A percentile compares a stretch with the other conserved stretches of the same genome.
Evolutionary conservation across 2,329 filamentous ascomycete genomes (phyloP).

Genomic region (Fusarium xyrophilum): DNA sequence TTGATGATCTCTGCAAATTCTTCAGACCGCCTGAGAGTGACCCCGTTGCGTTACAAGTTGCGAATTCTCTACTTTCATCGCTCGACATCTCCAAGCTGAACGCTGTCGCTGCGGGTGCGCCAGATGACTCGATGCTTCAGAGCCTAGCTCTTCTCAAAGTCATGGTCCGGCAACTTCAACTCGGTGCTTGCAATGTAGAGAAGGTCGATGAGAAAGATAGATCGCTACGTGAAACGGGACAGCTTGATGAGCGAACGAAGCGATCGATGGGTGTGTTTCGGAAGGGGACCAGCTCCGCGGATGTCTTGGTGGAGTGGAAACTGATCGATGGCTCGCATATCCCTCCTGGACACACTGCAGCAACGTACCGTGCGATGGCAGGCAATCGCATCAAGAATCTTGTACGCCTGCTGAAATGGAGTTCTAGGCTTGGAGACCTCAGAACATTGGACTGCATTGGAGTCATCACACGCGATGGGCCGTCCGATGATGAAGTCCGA

Average conservation of each 20-base stretch:
- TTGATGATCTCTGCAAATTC: not conserved
- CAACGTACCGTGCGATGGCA: not conserved
- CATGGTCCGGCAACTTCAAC: not conserved
- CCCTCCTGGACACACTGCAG: not conserved
- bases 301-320: not conserved
- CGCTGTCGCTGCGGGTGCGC: fast-evolving
- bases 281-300: not conserved
- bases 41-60: not conserved
- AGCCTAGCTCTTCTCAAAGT: not conserved
- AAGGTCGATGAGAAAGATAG: not conserved
- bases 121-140: not conserved
- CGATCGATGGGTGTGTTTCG: fast-evolving
- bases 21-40: not conserved
- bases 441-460: not conserved
- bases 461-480: not conserved
- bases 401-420: not conserved
- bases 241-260: fast-evolving
- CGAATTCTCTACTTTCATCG: not conserved
- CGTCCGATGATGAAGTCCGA: not conserved
- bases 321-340: not conserved
- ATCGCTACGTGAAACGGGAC: not conserved
- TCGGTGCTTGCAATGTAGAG: not conserved
- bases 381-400: not conserved
- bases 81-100: not conserved
- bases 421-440: not conserved